Evolutionary conservation across 768 basidiomycete genomes (phyloP), one percentile per base, ranked within the genome.

Genomic region (Auriculariales sp.): DNA sequence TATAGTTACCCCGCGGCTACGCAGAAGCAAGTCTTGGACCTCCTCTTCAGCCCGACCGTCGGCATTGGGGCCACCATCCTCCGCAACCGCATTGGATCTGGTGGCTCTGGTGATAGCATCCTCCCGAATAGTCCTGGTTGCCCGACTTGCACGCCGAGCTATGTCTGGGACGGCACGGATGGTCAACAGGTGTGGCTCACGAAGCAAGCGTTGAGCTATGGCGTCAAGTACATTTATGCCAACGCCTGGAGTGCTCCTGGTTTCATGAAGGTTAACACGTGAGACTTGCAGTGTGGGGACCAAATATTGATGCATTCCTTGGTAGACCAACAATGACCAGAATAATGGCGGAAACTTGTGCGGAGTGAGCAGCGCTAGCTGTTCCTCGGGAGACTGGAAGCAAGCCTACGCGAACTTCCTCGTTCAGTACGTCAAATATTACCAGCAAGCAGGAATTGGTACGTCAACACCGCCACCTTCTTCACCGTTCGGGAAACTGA

Each of bases 261-360:
- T 9, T 53, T 49, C 28, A 53, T 53, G 52, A 53, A 53, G 48
- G n/a, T n/a, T n/a, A n/a, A n/a, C n/a, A n/a, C n/a, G n/a, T n/a
- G n/a, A n/a, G n/a, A n/a, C n/a, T n/a, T n/a, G n/a, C n/a, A n/a
- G n/a, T n/a, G n/a, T n/a, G n/a, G n/a, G n/a, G n/a, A n/a, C n/a
- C n/a, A n/a, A n/a, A n/a, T n/a, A n/a, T n/a, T n/a, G n/a, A n/a
- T n/a, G n/a, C n/a, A n/a, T n/a, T n/a, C n/a, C n/a, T n/a, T n/a
- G n/a, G n/a, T n/a, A n/a, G n/a, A 53, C 52, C 14, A 49, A 49
- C 31, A 49, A 49, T 2, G 17, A 44, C 17, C 28, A 53, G 39
- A 29, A 24, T 0, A 46, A 53, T 32, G 52, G 48, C 44, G 52
- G 52, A 1, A 45, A 29, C 1, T 30, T 53, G 7, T 53, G 52